Base-by-base conservation (phyloP, 2,329 filamentous ascomycete species). In the Hymenoscyphus linearis region DNA sequence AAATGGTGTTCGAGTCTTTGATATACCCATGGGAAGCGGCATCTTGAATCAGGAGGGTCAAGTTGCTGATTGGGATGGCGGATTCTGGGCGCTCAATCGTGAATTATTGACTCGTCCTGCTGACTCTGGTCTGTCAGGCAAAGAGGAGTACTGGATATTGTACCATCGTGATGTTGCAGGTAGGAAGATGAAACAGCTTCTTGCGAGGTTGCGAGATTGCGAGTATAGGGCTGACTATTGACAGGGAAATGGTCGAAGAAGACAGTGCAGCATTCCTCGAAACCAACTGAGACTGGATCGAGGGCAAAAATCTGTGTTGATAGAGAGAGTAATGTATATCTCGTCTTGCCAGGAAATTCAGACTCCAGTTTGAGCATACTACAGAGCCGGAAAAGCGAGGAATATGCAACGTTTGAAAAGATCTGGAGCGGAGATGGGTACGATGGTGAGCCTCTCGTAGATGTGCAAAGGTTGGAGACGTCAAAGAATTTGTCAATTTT, bases 1-100 rank as follows among this genome's bases (percentile, higher is more conserved):
- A 12, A 34, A 63, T 16, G 64, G 60, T 14, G 57, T 57, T n/a
- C 65, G 58, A 55, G 65, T 67, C 26, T 70, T 66, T 58, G 66
- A 66, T 13, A 69, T 69, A 34, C 66, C 66, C 1, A 68, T 68
- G 64, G 61, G 61, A 26, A 68, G 68, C 56, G 66, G 66, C 1
- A 67, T 68, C 14, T 58, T 69, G 54, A 69, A 70, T 47, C 69
- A 69, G 47, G 68, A 69, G 55, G 61, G 59, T 13, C 69, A 70
- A 56, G 54, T 59, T 7, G 65, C 59, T 27, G 69, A 68, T 60
- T 61, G 60, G 58, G 58, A 64, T 13, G 67, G 67, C 12, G 66
- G 65, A 3, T 67, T 70, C 36, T 68, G 66, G 65, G 66, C 55
- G 1, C 44, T 70, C 31, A 68, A 68, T 47, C 52, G 69, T 52